Evolutionary conservation across 176 grass and related monocot genomes (phyloP).

Genomic region (Eleusine coracana): DNA sequence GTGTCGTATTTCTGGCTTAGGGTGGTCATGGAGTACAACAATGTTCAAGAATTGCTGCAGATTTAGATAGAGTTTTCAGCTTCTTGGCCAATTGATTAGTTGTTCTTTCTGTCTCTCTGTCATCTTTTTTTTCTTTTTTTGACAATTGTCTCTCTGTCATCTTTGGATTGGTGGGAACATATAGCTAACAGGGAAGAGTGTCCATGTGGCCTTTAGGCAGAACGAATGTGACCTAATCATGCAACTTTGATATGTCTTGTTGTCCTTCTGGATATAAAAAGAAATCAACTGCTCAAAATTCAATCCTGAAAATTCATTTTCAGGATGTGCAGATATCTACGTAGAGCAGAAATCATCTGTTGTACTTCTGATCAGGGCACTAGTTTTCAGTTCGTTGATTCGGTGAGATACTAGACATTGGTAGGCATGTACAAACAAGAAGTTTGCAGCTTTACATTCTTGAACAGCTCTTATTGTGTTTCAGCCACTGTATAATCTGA

Average conservation of each 20-base stretch:
- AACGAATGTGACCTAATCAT: neutral
- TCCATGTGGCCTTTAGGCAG: conserved; percentile 41
- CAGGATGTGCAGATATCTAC: conserved; percentile 6
- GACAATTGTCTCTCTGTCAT: no score
- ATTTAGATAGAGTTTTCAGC: conserved; percentile 39
- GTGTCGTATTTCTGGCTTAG: conserved; percentile 57
- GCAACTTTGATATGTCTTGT: conserved; percentile 31
- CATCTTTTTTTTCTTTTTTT: no score
- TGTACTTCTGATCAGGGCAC: neutral
- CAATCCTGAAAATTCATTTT: neutral
- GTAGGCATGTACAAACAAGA: neutral
- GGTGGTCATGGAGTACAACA: conserved; percentile 71
- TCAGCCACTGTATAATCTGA: no score
- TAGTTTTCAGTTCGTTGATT: neutral
- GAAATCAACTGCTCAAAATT: conserved; percentile 24
- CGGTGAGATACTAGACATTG: neutral
- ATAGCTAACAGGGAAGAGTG: conserved; percentile 38
- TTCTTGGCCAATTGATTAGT: conserved; percentile 38
- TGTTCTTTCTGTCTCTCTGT: conserved; percentile 46
- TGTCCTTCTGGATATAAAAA: conserved; percentile 47
- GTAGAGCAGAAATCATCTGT: neutral
- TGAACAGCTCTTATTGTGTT: no score
- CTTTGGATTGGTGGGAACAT: conserved; percentile 45
- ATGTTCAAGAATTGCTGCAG: conserved; percentile 52
- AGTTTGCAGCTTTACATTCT: no score